Evolutionary conservation across 257 asterid genomes (phyloP), one percentile per base, ranked within the genome.

Genomic region (Jacaranda copaia): DNA sequence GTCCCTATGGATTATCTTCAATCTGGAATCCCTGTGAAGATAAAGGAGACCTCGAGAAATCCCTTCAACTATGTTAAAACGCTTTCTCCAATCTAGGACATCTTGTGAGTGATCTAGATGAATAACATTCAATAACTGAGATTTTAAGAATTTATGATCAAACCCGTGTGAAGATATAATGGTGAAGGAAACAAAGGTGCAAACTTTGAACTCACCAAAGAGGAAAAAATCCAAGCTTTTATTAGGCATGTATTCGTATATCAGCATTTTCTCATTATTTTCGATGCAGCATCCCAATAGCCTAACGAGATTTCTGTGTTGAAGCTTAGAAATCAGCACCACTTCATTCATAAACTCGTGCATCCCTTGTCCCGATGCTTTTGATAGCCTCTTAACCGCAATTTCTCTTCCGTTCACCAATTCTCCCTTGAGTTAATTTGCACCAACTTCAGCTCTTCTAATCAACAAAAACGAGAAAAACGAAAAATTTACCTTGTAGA

Each of bases 321-420:
- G 32, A 2, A 25, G 32, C 32, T 25, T 25, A 25, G 32, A 25
- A 25, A 25, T 85, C 42, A 87, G 43, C 8, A 55, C 59, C 12
- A 85, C 88, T 74, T 87, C 91, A 40, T 83, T 87, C 86, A 83
- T 87, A 36, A 87, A 87, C 74, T 85, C 91, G 14, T 76, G 35
- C 57, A 59, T n/a, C 32, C 88, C 91, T 72, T 87, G 89, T 40
- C 63, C 20, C 0, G 91, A 87, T 20, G 77, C 75, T 51, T 55
- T 74, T 38, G 89, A 84, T 35, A 84, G 85, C 76, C 74, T 84
- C 73, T 84, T 74, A 2, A 84, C 85, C 3, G 88, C 85, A 10
- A 84, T 81, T 77, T 81, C 82, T 66, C 56, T 72, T 36, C 84
- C 85, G 55, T 84, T 79, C 15, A 42, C 66, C 70, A 84, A 43